Base-by-base conservation (phyloP, 345 rosid species). In the Salix arbutifolia region DNA sequence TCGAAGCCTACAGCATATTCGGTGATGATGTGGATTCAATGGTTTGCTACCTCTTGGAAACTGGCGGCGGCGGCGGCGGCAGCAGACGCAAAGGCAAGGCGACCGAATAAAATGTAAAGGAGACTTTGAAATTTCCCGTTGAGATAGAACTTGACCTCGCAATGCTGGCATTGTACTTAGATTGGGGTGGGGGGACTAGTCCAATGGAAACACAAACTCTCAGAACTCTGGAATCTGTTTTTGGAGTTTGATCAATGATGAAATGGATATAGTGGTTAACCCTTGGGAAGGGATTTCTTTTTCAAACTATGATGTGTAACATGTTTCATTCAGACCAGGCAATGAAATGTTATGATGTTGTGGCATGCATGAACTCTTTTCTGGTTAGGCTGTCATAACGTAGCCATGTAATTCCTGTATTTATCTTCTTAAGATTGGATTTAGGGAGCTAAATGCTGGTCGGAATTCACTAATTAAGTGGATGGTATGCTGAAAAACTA, bases 1-100 rank as follows among this genome's bases (percentile, higher is more conserved):
- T 89, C 2, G 96, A 94, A 85, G 99, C 99, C 4, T 90, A 91
- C 83, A 91, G 94, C 87, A 91, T 96, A 77, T 96, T 94, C 10
- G 99, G 98, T 37, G 99, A 96, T 14, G 98, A 96, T 25, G 96
- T 94, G 17, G 97, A 96, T 72, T 96, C 99, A 6, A 88, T 94
- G 89, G 96, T 96, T 33, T 94, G 94, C 66, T 96, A 91, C 74
- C 88, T 96, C 69, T 6, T 96, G 83, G 98, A 96, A 81, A 94
- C 93, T 12, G 85, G 88, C 77, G 87, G 87, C 74, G 81, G 92
- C 81, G 83, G 88, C 77, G 86, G 87, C 74, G 81, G 92, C 81
- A 84, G 90, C 84, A 81, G 97, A 73, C 87, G 94, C 68, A 91
- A 91, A 85, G 97, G 97, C 85, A 91, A 91, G 87, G 91, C 97